Evolutionary conservation across 2,329 filamentous ascomycete species (phyloP), one percentile per base, ranked within the genome.

Genomic region (Fonsecaea monophora): DNA sequence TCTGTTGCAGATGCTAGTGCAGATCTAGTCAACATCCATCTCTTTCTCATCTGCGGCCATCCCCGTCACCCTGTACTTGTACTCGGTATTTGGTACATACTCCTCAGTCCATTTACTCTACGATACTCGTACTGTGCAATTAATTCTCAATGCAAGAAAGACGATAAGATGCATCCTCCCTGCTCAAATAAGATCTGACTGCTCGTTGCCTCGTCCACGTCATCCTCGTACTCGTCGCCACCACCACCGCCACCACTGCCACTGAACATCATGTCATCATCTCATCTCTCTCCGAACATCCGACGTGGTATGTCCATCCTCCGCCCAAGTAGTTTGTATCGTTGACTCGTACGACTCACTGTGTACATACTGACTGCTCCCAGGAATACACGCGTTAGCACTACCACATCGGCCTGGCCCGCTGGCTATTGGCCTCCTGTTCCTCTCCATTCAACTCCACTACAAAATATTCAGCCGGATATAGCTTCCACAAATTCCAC

Each of bases 111-210:
- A 25, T 3, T 25, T 25, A 25, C 2, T 25, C 25, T 37, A 37
- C 35, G 1, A 25, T 37, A 37, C 10, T 37, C 35, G 7, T 37
- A 12, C 35, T 37, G 7, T 37, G 10, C 35, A 8, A 4, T 7
- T 5, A 37, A 12, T 7, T 8, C 10, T 15, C 38, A 15, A 42
- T 42, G 38, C 38, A 42, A n/a, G 38, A 42, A 42, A n/a, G 38
- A 42, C n/a, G 38, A 42, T 6, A 15, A 42, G 38, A 38, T 38
- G 37, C 13, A 13, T 3, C 21, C 18, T 25, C 45, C 15, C n/a
- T 45, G 40, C 40, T 45, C 1, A 45, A n/a, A 45, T n/a, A 45
- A 45, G 18, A 50, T 50, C 45, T 50, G 45, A 25, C 40, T 45
- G 1, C 10, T 10, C 25, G 45, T n/a, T 50, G 18, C n/a, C 45